Evolutionary conservation across 768 basidiomycete genomes (phyloP).

Genomic region (Tricholoma terreum): DNA sequence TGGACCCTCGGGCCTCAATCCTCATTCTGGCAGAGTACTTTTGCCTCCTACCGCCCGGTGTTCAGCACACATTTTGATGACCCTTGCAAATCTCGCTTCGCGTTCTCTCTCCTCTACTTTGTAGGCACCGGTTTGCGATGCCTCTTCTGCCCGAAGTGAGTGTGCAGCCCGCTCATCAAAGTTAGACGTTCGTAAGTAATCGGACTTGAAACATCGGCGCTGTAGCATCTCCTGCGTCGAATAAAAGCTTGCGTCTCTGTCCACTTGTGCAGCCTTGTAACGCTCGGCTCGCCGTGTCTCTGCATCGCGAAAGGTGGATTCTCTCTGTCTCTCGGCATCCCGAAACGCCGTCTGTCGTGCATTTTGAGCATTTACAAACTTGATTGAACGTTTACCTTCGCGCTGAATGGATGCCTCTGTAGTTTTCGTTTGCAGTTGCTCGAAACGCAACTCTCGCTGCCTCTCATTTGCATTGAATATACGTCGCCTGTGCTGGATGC

Average conservation of each 20-base stretch:
- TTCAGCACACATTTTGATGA: neutral
- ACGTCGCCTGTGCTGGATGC: neutral
- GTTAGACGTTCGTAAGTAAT: neutral
- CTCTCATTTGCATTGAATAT: neutral
- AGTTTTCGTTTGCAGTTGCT: neutral
- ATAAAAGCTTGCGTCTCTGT: neutral
- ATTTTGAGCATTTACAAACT: neutral
- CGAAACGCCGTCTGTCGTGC: neutral
- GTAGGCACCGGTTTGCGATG: neutral
- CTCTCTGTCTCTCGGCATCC: neutral
- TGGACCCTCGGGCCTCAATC: no score
- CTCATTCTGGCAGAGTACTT: no score
- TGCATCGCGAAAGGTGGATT: neutral
- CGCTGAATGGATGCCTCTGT: neutral
- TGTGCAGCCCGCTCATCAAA: neutral
- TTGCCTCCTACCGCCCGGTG: neutral
- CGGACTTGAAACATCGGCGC: neutral
- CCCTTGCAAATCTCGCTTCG: neutral
- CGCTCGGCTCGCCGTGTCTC: neutral
- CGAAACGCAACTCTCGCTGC: neutral
- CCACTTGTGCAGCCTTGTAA: neutral
- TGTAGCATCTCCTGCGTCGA: neutral
- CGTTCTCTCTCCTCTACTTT: neutral
- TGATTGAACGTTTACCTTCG: neutral
- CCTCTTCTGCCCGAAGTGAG: neutral